Base-by-base conservation (phyloP, 2,329 filamentous ascomycete genomes). In the Purpureocillium lavendulum region DNA sequence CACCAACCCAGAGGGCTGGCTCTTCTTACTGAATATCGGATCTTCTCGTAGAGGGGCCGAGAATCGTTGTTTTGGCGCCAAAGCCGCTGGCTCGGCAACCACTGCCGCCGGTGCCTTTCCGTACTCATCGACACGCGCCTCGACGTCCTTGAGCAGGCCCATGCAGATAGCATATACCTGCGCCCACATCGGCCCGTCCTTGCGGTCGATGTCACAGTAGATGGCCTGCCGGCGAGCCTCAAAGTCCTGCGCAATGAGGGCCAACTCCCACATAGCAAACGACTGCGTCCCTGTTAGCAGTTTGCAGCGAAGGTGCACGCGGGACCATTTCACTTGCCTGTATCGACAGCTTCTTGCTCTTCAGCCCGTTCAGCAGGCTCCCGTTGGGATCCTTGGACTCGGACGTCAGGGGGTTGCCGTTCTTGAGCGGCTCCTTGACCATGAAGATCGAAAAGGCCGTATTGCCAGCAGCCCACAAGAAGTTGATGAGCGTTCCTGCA, bases 301-400 rank as follows among this genome's bases (percentile, higher is more conserved):
- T n/a, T n/a, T n/a, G n/a, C n/a, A n/a, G n/a, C n/a, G n/a, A n/a
- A n/a, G n/a, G n/a, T n/a, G n/a, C n/a, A n/a, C n/a, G n/a, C n/a
- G n/a, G n/a, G n/a, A n/a, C n/a, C n/a, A n/a, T n/a, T 26, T 26
- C 21, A 57, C 69, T 51, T 63, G 84, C 82, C 62, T 77, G 81
- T 44, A 86, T 79, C 9, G 85, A 70, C 8, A 86, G 71, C 59
- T 90, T 92, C 64, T 88, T 92, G 47, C 82, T 82, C 57, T 82
- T 89, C 34, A 97, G 61, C 0, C 90, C 90, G 41, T 81, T 87
- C 36, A 97, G 60, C 21, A 97, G 69, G 56, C 86, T 95, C 29
- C 87, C 88, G 53, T 95, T 97, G 1, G 90, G 87, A 59, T 96
- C 89, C 55, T 86, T 92, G 13, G 87, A 86, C 49, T 90, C 85